Conservation (phyloP, 1,284 basidiomycete genomes). For the Xerocomus amazonicus region DNA sequence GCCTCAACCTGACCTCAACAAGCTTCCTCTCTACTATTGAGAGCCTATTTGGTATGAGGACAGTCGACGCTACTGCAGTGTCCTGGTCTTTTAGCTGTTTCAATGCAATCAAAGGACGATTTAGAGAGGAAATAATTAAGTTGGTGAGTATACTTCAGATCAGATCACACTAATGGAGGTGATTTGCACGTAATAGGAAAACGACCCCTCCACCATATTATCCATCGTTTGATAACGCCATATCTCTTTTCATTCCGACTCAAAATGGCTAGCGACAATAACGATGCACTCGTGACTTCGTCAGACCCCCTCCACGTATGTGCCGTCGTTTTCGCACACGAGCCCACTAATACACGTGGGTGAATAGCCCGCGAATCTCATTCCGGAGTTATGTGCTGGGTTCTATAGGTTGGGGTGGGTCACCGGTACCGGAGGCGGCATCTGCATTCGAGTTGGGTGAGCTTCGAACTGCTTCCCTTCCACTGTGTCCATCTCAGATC, state of each 20-base stretch:
- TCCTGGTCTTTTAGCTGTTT: no score
- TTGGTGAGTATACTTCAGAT: no score
- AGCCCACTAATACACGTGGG: neutral
- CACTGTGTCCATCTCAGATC: neutral
- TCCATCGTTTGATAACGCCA: neutral
- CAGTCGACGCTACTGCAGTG: no score
- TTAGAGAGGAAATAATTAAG: no score
- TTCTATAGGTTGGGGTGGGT: conserved; percentile 66
- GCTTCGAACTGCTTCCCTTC: conserved; percentile 18
- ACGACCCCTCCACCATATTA: neutral
- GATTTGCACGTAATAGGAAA: conserved; percentile 1
- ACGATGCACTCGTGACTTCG: conserved; percentile 28
- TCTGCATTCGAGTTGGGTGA: conserved; percentile 69
- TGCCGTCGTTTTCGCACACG: neutral
- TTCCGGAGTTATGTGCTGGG: conserved; percentile 67
- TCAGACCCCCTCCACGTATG: conserved; percentile 50
- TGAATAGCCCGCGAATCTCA: conserved; percentile 74
- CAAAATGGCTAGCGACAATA: conserved; percentile 18
- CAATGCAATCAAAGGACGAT: no score
- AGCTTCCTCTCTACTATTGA: no score
- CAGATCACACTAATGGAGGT: neutral
- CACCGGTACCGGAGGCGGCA: conserved; percentile 61
- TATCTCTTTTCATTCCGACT: neutral
- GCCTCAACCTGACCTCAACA: no score
- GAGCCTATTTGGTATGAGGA: no score